These are phyloP conservation scores for Aspergillus fumigatiaffinis DNA, from an alignment of 2,329 filamentous ascomycete genomes.

Conservation along the genomic window DNA sequence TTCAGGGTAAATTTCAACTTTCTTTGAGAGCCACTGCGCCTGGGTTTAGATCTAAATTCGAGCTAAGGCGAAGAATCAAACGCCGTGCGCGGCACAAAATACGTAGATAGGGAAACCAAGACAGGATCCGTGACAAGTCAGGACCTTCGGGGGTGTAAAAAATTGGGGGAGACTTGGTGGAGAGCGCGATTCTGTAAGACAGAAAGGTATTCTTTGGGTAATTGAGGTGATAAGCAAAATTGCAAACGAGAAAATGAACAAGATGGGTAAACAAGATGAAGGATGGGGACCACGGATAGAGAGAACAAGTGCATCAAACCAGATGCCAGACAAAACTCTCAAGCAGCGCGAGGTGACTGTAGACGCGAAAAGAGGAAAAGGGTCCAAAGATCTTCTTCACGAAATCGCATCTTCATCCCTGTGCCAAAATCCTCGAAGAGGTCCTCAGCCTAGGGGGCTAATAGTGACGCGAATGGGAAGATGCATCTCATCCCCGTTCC, in stretches of 20 bases:
- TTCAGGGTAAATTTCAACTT: conserved; percentile 14
- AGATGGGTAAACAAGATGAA: conserved; percentile 19
- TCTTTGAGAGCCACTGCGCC: conserved; percentile 19
- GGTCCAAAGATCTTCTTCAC: conserved; percentile 2
- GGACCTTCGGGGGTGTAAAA: conserved; percentile 9
- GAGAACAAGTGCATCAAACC: conserved; percentile 11
- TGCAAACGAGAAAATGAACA: conserved; percentile 12
- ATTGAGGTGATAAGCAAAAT: conserved; percentile 23
- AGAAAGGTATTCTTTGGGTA: conserved; percentile 27
- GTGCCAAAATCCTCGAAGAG: conserved; percentile 6
- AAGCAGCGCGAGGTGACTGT: background rate
- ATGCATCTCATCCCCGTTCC: conserved; percentile 6
- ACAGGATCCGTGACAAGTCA: conserved; percentile 16
- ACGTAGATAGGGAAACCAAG: conserved; percentile 11
- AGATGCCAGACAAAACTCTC: conserved; percentile 1
- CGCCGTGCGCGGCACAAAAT: conserved; percentile 19
- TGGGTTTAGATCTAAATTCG: conserved; percentile 23
- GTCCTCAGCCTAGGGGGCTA: background rate
- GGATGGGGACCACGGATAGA: conserved; percentile 12
- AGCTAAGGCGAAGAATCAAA: conserved; percentile 22
- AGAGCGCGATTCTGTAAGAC: conserved; percentile 14
- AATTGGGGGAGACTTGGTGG: conserved; percentile 11
- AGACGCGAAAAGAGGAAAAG: background rate
- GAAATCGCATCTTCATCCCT: conserved; percentile 4
- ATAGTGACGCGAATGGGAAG: conserved; percentile 3